Evolutionary conservation across 208 protist genomes (phyloP), one percentile per base, ranked within the genome.

Genomic region (Trypanosoma rangeli): DNA sequence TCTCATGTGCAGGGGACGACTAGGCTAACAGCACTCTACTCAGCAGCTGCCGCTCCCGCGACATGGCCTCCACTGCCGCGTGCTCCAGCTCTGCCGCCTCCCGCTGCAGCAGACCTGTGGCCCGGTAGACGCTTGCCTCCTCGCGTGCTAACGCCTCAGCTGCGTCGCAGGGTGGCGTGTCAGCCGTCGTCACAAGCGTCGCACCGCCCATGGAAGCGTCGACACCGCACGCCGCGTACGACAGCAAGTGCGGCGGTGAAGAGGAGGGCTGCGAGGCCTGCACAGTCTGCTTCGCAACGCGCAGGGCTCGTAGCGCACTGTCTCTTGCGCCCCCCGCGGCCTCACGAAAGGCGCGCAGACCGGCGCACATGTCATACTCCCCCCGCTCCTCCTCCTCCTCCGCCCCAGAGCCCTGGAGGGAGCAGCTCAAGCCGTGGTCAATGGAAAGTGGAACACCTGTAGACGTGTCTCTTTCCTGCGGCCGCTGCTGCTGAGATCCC

Each of bases 341-440:
- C 44, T 68, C 62, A n/a, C 70, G 60, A 44, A 74, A 74, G 18
- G 62, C 55, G 5, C 62, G 70, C 54, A 74, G 28, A 16, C 42
- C 67, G 58, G 20, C 28, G 24, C 20, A 65, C 20, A 64, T 65
- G 57, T 48, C 48, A 31, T 28, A 39, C 12, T 4, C 58, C 58
- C 18, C 24, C 2, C 12, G 46, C 58, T 28, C 54, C 12, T 2
- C 58, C 57, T 24, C 22, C 0, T n/a, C 57, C 58, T 46, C 35
- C 2, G 13, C 28, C 29, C 64, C 57, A 15, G 4, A 33, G 2
- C 16, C 13, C 13, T 54, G 42, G 10, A 56, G 20, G n/a, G 61
- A 49, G 15, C 28, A 3, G 26, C 64, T 55, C 18, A 54, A 63
- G 22, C 48, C 58, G 24, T 33, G 48, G 44, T 72, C 67, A 65